Percentiles rank a stretch among this genome's conserved stretches.
phyloP scores from a whole-genome alignment of 495 filamentous ascomycete genomes.

The Podospora appendiculata region DNA sequence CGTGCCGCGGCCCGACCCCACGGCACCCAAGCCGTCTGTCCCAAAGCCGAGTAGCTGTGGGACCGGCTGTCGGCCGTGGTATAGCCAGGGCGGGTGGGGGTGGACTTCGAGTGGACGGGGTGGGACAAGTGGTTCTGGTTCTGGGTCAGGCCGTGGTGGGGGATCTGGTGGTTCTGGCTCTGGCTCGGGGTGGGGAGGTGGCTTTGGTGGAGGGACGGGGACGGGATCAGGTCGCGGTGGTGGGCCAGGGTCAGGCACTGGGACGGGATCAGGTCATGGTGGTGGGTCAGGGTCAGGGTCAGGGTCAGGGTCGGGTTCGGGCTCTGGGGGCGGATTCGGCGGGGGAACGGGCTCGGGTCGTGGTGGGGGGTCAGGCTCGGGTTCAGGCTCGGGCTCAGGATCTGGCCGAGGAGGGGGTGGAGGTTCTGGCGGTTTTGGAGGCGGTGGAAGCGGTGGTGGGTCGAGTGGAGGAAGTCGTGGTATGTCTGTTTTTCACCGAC shows the following conservation, averaged over 20 bases:
- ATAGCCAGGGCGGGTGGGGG: constrained; percentile 8
- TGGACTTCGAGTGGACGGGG: constrained; percentile 7
- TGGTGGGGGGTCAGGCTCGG: neutral
- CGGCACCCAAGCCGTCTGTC: constrained; percentile 1
- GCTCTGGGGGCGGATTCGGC: neutral
- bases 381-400: neutral
- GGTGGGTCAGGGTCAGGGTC: too few relatives aligned
- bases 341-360: neutral
- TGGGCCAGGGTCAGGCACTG: too few relatives aligned
- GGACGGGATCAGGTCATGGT: too few relatives aligned
- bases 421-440: constrained; percentile 3
- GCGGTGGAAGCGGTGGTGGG: constrained; percentile 1
- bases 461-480: neutral
- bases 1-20: constrained; percentile 1
- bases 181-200: constrained; percentile 5
- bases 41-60: constrained; percentile 12
- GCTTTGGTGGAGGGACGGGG: neutral
- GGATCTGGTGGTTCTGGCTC: neutral
- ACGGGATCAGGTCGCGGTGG: too few relatives aligned
- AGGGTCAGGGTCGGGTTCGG: neutral
- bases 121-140: neutral
- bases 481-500: neutral
- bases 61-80: constrained; percentile 17
- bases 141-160: constrained; percentile 5
- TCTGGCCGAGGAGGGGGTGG: constrained; percentile 2